Evolutionary conservation across 768 basidiomycete species (phyloP).

Genomic region (Serendipita sp.): DNA sequence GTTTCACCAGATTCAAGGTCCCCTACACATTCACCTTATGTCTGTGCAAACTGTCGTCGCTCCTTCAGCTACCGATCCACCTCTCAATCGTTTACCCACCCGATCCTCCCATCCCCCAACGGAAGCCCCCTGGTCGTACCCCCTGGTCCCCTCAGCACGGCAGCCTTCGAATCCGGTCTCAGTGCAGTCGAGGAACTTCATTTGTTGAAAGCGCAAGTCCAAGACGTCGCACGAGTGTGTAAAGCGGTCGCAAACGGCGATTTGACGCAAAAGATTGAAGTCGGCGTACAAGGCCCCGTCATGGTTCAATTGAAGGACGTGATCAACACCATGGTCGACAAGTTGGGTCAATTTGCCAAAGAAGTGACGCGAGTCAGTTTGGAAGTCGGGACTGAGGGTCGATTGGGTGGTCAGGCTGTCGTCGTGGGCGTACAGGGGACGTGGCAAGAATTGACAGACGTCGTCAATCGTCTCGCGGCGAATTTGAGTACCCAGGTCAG

Average conservation of each 20-base stretch:
- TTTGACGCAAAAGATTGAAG: constrained; percentile 61
- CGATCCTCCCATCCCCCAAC: constrained; percentile 7
- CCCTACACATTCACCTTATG: not conserved
- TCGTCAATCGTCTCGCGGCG: constrained; percentile 63
- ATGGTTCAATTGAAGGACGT: constrained; percentile 71
- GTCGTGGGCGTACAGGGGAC: constrained; percentile 26
- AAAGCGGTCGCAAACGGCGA: constrained; percentile 66
- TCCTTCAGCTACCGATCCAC: not conserved
- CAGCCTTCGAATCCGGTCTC: constrained; percentile 43
- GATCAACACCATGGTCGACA: constrained; percentile 57
- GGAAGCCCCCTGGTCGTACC: constrained; percentile 27
- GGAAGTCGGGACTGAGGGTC: constrained; percentile 30
- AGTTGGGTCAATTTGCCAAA: constrained; percentile 74
- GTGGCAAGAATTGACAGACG: constrained; percentile 22
- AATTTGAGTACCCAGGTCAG: constrained; percentile 69
- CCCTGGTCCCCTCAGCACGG: constrained; percentile 38
- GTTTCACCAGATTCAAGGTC: not conserved
- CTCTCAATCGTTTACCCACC: not conserved
- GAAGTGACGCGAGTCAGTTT: constrained; percentile 55
- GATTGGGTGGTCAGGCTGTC: constrained; percentile 23
- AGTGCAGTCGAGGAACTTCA: constrained; percentile 62
- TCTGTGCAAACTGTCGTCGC: constrained; percentile 9
- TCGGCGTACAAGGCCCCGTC: constrained; percentile 58
- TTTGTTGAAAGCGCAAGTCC: constrained; percentile 69
- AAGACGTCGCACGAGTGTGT: constrained; percentile 65